Evolutionary conservation across 2,329 filamentous ascomycete species (phyloP), one percentile per base, ranked within the genome.

Genomic region (Setomelanomma holmii): DNA sequence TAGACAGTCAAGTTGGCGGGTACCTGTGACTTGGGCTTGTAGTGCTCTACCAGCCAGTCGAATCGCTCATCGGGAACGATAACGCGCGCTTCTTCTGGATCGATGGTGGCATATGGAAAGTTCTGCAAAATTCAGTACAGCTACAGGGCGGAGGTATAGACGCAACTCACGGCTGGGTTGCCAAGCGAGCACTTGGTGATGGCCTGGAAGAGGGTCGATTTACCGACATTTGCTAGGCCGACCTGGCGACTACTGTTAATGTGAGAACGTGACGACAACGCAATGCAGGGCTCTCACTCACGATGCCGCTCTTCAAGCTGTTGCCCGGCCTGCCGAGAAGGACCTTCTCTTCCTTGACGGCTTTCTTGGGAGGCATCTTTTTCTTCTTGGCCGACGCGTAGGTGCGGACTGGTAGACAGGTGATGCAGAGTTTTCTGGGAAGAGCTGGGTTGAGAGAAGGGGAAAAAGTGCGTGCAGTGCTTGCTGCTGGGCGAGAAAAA

Each of bases 131-230:
- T 65, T 69, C 49, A 55, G 52, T 41, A 30, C 43, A 43, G 47
- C 33, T 21, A 17, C 34, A 22, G 3, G 23, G 7, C 20, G 14
- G 12, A 16, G 17, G 8, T 20, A 17, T 39, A 45, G 30, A 54
- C 11, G 51, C 55, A 48, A 84, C 86, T 78, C 84, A 91, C 88
- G 82, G 95, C 95, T 70, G 96, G 96, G 82, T 98, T 99, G 80
- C 96, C 95, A 72, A 99, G 88, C 63, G 87, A 87, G 79, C 89
- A 96, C 84, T 97, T 98, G 75, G 95, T 99, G 80, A 99, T 97
- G 75, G 95, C 92, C 84, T 99, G 96, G 86, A 99, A 99, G 71
- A 99, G 87, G 27, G 96, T 99, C 64, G 95, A 99, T 83, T 99
- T 99, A 79, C 95, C 95, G 69, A 99, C 96, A 79, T 99, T 99